Base-by-base conservation (phyloP, 2,329 filamentous ascomycete species). In the Botrytis hyacinthi region DNA sequence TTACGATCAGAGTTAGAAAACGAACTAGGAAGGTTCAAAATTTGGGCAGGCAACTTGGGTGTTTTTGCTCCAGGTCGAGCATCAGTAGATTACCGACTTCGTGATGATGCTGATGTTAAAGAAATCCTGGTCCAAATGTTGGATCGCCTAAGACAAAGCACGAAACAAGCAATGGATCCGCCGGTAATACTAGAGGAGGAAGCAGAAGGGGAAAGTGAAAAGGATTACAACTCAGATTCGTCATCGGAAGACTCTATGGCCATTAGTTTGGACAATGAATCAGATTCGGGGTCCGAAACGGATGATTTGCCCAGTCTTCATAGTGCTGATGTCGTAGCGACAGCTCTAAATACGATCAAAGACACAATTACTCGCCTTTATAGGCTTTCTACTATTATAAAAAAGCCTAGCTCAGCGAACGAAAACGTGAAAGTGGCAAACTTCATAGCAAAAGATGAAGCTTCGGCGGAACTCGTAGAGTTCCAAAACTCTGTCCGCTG, bases 201-300 rank as follows among this genome's bases (percentile, higher is more conserved):
- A 6, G 26, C 6, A 7, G 51, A 40, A 2, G 46, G 54, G 35
- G 26, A 32, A 5, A 20, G 9, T 40, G 46, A 29, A 54, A 26
- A 22, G 37, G 26, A 40, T 40, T 35, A 68, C 29, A 29, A 18
- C 26, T 54, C 65, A 22, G 51, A n/a, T 22, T 29, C 46, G 29
- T 68, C 65, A 22, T 67, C 63, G 8, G 65, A 54, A 37, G 65
- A 54, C n/a, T 68, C 65, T 35, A 68, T 68, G 65, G 65, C 65
- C 46, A 68, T 68, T 54, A 68, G 65, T 14, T 68, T 68, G 46
- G 65, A 68, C 9, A 54, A 29, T 54, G 65, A 68, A 29, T 22
- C 48, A 22, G 48, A 68, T 68, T 26, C 26, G 1, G 35, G 26
- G 8, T 57, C 16, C 65, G 48, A 57, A 29, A 40, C 16, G 8